Conservation (phyloP, 2,329 filamentous ascomycete species). For the Colletotrichum sp. region DNA sequence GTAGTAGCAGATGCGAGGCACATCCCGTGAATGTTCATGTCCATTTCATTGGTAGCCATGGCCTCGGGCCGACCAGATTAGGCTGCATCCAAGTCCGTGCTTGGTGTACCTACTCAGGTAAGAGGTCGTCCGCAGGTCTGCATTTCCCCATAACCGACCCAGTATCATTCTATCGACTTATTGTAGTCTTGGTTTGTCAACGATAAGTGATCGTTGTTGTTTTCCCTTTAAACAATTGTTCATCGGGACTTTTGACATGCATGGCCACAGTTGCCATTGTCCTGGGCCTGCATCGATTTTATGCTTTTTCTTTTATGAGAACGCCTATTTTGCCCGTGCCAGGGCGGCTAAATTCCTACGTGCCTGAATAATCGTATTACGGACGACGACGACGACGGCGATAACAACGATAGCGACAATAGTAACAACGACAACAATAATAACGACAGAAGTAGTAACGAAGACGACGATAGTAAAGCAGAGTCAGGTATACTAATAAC, state of each 20-base stretch:
- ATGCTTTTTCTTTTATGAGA: too few relatives aligned
- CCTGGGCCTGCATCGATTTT: too few relatives aligned
- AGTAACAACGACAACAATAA: too few relatives aligned
- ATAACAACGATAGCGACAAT: too few relatives aligned
- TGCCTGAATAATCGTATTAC: too few relatives aligned
- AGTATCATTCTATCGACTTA: neutral
- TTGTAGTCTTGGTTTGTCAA: neutral
- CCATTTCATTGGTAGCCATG: neutral
- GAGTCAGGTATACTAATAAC: too few relatives aligned
- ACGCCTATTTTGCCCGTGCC: too few relatives aligned
- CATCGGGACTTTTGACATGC: neutral
- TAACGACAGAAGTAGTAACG: too few relatives aligned
- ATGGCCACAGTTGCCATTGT: neutral
- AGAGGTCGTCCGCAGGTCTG: neutral
- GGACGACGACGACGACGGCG: too few relatives aligned
- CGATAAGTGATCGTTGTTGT: fast-evolving
- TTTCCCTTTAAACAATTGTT: neutral
- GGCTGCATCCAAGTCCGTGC: neutral
- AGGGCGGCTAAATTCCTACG: too few relatives aligned
- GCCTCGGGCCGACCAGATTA: neutral
- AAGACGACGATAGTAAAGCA: too few relatives aligned
- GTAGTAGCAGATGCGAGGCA: neutral
- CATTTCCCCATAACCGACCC: neutral
- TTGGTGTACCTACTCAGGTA: neutral
- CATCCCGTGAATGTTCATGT: neutral